Conservation (phyloP, 2,329 filamentous ascomycete genomes). For the Hypoxylon sp. region DNA sequence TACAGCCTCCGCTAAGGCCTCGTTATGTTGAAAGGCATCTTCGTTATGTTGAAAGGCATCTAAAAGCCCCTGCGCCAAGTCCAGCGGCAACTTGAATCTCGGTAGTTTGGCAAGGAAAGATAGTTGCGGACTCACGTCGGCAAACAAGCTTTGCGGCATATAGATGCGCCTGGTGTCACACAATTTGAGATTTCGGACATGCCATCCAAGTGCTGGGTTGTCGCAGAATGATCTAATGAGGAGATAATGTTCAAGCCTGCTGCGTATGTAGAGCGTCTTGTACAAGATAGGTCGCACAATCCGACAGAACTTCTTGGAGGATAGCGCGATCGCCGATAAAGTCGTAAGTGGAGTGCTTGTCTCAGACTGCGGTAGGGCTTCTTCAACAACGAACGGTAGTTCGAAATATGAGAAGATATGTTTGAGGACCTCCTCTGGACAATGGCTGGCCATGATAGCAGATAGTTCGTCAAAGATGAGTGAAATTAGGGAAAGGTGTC, state of each 20-base stretch:
- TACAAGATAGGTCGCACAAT: constrained; percentile 11
- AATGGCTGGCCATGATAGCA: background rate
- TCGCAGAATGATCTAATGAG: background rate
- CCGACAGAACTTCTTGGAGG: constrained; percentile 11
- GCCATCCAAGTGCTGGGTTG: constrained; percentile 1
- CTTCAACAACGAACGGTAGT: background rate
- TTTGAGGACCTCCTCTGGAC: constrained; percentile 7
- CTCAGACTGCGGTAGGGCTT: background rate
- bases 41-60: background rate
- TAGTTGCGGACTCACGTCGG: too few relatives aligned
- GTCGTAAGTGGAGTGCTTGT: background rate
- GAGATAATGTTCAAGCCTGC: background rate
- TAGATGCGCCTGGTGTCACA: background rate
- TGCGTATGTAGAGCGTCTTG: background rate
- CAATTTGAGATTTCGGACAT: constrained; percentile 1
- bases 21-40: background rate
- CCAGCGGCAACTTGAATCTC: too few relatives aligned
- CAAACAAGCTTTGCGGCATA: too few relatives aligned
- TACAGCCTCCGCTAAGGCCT: background rate
- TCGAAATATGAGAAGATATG: background rate
- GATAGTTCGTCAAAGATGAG: background rate
- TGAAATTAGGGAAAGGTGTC: background rate
- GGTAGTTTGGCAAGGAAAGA: too few relatives aligned
- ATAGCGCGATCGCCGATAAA: background rate
- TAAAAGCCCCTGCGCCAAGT: too few relatives aligned